Evolutionary conservation across 2,329 filamentous ascomycete genomes (phyloP).

Genomic region (Monosporascus sp.): DNA sequence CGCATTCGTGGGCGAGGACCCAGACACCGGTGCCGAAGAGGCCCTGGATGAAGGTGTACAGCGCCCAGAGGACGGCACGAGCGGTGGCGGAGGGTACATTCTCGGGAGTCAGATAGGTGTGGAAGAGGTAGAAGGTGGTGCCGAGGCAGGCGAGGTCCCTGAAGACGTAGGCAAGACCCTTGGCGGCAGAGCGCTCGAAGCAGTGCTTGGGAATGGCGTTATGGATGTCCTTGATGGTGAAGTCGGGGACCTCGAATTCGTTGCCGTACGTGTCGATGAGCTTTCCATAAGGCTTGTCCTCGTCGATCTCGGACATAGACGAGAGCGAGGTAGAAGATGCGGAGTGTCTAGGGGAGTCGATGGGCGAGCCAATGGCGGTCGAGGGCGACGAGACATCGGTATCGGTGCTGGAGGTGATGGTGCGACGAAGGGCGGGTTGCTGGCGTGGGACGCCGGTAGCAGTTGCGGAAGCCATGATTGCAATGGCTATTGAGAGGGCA

Average conservation of each 20-base stretch:
- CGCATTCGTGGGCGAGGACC: conserved; percentile 97
- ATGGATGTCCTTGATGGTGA: conserved; percentile 94
- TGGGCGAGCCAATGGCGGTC: conserved; percentile 52
- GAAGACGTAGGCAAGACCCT: conserved; percentile 75
- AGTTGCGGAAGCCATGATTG: conserved; percentile 41
- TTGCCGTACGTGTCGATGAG: conserved; percentile 93
- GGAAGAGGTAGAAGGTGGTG: conserved; percentile 77
- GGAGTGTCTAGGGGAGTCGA: conserved; percentile 55
- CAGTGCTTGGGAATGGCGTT: conserved; percentile 98
- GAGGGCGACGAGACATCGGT: conserved; percentile 46
- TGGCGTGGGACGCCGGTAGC: conserved; percentile 37
- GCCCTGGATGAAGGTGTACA: conserved; percentile 79
- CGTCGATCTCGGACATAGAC: conserved; percentile 69
- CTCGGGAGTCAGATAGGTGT: conserved; percentile 86
- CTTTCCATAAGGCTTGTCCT: conserved; percentile 46
- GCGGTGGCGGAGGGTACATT: conserved; percentile 64
- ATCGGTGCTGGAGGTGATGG: conserved; percentile 37
- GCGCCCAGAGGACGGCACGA: conserved; percentile 59
- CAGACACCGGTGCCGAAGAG: conserved; percentile 90
- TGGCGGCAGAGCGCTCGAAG: conserved; percentile 77
- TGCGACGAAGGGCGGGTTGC: conserved; percentile 43
- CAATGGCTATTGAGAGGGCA: background rate
- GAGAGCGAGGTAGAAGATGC: conserved; percentile 89
- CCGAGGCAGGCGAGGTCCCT: conserved; percentile 71
- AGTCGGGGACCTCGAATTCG: conserved; percentile 88